Percentiles rank a stretch among this genome's conserved stretches.
phyloP scores from a whole-genome alignment of 108 stramenopile species.

The Skeletonema menzelii region DNA sequence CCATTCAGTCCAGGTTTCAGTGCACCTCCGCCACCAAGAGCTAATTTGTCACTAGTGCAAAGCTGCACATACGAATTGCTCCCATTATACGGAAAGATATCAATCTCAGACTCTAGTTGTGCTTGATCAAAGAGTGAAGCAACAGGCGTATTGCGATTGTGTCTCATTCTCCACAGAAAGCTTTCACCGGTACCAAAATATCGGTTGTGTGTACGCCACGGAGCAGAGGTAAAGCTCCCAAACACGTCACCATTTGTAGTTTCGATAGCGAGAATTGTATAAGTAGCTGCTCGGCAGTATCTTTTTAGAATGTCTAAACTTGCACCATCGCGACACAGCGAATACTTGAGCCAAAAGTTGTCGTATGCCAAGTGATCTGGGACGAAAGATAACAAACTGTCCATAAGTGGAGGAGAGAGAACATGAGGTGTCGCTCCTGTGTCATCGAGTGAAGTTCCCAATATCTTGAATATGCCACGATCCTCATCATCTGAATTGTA shows the following conservation, averaged over 20 bases:
- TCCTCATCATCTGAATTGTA: constrained; percentile 12
- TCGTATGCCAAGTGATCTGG: constrained; percentile 51
- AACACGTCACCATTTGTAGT: constrained; percentile 78
- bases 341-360: constrained; percentile 79
- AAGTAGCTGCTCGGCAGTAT: constrained; percentile 60
- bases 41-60: constrained; percentile 68
- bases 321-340: constrained; percentile 78
- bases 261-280: constrained; percentile 78
- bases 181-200: constrained; percentile 73
- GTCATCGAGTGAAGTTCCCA: constrained; percentile 73
- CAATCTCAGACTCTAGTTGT: constrained; percentile 72
- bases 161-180: constrained; percentile 72
- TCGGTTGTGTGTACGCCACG: constrained; percentile 61
- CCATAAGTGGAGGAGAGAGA: constrained; percentile 79
- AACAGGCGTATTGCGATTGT: constrained; percentile 52
- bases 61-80: constrained; percentile 66
- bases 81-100: constrained; percentile 78
- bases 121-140: constrained; percentile 71
- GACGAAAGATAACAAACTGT: constrained; percentile 70
- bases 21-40: constrained; percentile 67
- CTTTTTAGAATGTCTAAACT: constrained; percentile 59
- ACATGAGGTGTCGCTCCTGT: constrained; percentile 66
- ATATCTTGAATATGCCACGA: constrained; percentile 54
- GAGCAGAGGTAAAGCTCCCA: constrained; percentile 68
- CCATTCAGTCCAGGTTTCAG: constrained; percentile 11